Evolutionary conservation across 129 eudicot species (phyloP).

Genomic region (Lactuca sativa): DNA sequence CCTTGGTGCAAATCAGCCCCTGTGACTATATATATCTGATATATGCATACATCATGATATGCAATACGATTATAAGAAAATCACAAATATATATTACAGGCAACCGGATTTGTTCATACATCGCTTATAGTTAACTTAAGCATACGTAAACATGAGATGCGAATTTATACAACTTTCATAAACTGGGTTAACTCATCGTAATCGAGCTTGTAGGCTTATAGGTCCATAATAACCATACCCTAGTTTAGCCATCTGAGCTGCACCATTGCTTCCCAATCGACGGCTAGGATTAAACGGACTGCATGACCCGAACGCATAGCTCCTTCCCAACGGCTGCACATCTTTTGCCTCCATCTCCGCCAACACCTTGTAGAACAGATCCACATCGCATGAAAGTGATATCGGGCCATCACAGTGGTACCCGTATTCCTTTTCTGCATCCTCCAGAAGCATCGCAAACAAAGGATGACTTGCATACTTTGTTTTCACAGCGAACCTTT

Average conservation of each 20-base stretch:
- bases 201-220: slow-evolving; percentile 42
- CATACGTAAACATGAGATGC: not conserved
- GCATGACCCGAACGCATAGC: slow-evolving; percentile 33
- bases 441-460: slow-evolving; percentile 70
- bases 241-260: slow-evolving; percentile 28
- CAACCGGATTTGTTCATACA: not conserved
- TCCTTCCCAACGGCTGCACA: slow-evolving; percentile 23
- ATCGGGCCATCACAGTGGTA: slow-evolving; percentile 62
- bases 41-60: no score
- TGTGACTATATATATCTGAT: no score
- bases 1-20: no score
- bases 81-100: not conserved
- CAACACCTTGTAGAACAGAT: slow-evolving; percentile 53
- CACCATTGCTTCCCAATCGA: slow-evolving; percentile 25
- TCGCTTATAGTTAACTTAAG: no score
- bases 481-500: slow-evolving; percentile 61
- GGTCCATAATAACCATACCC: slow-evolving; percentile 42
- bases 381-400: slow-evolving; percentile 67
- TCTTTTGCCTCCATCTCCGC: slow-evolving; percentile 52
- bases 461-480: slow-evolving; percentile 60
- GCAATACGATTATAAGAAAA: not conserved
- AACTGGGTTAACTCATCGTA: slow-evolving; percentile 34
- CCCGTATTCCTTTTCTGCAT: slow-evolving; percentile 74
- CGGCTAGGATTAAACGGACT: slow-evolving; percentile 57
- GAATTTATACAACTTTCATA: not conserved